Evolutionary conservation across 2,329 filamentous ascomycete species (phyloP), one percentile per base, ranked within the genome.

Genomic region (Capronia americana): DNA sequence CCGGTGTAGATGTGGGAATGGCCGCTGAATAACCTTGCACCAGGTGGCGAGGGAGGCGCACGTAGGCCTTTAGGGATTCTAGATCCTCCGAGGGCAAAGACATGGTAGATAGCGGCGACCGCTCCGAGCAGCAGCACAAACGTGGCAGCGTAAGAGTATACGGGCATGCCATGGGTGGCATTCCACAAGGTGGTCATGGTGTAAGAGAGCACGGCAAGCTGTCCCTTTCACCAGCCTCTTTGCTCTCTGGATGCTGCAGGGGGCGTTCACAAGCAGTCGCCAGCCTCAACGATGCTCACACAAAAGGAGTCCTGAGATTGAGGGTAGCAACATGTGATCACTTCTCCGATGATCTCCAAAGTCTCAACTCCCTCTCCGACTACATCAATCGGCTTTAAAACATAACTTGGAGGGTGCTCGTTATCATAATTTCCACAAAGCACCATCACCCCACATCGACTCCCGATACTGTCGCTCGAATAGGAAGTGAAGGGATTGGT

Each of bases 1-100:
- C 61, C 61, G 20, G 11, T 38, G 12, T 54, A 64, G 61, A 64
- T 58, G 32, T 64, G 61, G 0, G 61, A 58, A 59, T 64, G 61
- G 30, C 61, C 61, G 41, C 14, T 46, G 54, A 64, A 59, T 8
- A 54, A 55, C 26, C 61, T 34, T 23, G 61, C 61, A n/a, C 61
- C 61, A 7, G 61, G 41, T 54, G 61, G 61, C n/a, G 61, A 41
- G 23, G 61, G 61, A 51, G 30, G 12, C 2, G 41, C 54, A 10
- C 61, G 61, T 17, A 64, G 24, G 0, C 61, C 61, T 59, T 64
- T 64, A 6, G 61, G 61, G n/a, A 59, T 56, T 32, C 38, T 63
- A 6, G 51, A 24, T 30, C 48, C 24, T 26, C 34, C 48, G 7
- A 30, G 32, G 20, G 17, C 48, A 12, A 55, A 55, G 48, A 46